A percentile compares a stretch with the other conserved stretches of the same genome.
phyloP scores from a whole-genome alignment of 805 yeast species.

The Brettanomyces nanus region DNA sequence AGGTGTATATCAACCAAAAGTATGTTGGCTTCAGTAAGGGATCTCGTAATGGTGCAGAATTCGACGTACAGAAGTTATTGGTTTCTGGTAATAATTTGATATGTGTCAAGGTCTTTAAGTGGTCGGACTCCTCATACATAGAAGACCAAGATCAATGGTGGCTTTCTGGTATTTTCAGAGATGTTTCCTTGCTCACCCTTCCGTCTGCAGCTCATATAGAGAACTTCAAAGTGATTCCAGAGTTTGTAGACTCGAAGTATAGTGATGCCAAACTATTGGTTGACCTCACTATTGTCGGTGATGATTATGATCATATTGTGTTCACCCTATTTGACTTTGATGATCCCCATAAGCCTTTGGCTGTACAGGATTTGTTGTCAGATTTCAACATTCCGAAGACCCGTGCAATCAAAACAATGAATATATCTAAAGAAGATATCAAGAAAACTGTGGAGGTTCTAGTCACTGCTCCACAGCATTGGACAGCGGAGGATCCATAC shows the following conservation, averaged over 20 bases:
- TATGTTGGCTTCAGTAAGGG: slow-evolving; percentile 1
- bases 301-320: neutral
- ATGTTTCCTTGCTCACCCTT: neutral
- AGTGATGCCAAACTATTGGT: neutral
- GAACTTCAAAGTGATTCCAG: neutral
- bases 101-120: neutral
- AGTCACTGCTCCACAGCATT: neutral
- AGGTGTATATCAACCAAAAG: neutral
- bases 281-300: neutral
- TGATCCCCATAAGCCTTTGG: neutral
- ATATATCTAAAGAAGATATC: neutral
- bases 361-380: neutral
- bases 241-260: neutral
- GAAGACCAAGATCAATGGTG: slow-evolving; percentile 1
- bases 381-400: neutral
- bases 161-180: neutral
- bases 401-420: neutral
- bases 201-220: neutral
- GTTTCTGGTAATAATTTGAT: neutral
- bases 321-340: neutral
- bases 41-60: no score
- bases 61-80: neutral
- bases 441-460: neutral
- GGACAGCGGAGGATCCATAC: slow-evolving; percentile 1
- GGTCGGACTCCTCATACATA: no score